Conservation (phyloP, 768 basidiomycete genomes). For the Boletellus ananiceps region DNA sequence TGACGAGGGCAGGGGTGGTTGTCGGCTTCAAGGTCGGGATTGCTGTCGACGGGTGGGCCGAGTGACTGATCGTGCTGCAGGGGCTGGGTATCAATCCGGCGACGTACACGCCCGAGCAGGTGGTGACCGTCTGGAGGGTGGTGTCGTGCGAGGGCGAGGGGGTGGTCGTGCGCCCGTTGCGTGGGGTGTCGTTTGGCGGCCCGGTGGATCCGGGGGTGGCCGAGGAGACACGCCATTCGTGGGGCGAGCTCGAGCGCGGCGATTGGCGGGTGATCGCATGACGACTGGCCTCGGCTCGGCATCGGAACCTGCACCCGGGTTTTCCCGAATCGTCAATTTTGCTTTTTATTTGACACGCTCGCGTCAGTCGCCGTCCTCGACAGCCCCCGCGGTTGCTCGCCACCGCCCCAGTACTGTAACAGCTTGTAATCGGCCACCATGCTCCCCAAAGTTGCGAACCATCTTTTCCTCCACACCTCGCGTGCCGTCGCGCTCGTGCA, state of each 20-base stretch:
- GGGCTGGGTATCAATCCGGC: conserved; percentile 53
- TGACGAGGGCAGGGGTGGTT: conserved; percentile 29
- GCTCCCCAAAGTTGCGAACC: conserved; percentile 82
- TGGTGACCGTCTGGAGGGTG: conserved; percentile 46
- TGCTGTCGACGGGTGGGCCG: background rate
- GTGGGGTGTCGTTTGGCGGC: conserved; percentile 28
- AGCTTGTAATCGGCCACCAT: conserved; percentile 41
- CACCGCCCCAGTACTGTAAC: background rate
- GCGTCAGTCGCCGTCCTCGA: background rate
- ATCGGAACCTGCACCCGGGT: conserved; percentile 11
- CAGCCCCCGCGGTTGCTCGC: conserved; percentile 1
- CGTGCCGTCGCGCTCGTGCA: conserved; percentile 76
- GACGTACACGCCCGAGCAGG: conserved; percentile 56
- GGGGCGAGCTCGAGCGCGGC: conserved; percentile 25
- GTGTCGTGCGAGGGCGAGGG: conserved; percentile 10
- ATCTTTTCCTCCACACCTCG: conserved; percentile 68
- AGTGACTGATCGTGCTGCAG: conserved; percentile 29
- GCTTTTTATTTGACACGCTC: conserved; percentile 10
- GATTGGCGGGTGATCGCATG: conserved; percentile 27
- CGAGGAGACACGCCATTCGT: conserved; percentile 16
- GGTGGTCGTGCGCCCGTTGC: conserved; percentile 17
- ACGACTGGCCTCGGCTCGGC: conserved; percentile 1
- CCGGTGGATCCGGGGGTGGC: conserved; percentile 18
- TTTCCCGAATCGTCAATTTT: conserved; percentile 17
- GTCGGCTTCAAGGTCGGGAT: conserved; percentile 49